These are phyloP conservation scores for Neocatenulostroma microsporum DNA, from an alignment of 2,329 filamentous ascomycete species.

Conservation along the genomic window DNA sequence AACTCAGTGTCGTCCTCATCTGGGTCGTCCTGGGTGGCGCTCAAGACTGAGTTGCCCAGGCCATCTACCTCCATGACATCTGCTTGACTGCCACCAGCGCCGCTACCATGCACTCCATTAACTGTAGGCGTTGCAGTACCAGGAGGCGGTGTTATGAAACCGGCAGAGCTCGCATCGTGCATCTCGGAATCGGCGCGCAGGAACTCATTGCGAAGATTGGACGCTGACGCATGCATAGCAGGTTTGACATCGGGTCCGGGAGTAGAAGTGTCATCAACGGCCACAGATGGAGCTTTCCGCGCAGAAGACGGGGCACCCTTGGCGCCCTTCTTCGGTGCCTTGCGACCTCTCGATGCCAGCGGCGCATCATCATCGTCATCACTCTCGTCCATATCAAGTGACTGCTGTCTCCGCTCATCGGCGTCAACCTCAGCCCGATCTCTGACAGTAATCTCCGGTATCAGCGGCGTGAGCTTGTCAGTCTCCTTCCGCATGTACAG, in stretches of 20 bases:
- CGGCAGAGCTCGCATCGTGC: constrained; percentile 67
- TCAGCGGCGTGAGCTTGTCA: constrained; percentile 89
- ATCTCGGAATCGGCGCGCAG: constrained; percentile 64
- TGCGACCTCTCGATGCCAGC: constrained; percentile 90
- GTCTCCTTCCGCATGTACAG: constrained; percentile 96
- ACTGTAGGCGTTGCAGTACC: constrained; percentile 68
- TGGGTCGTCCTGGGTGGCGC: constrained; percentile 62
- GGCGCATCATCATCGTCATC: constrained; percentile 54
- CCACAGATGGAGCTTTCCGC: constrained; percentile 39
- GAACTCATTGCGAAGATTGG: constrained; percentile 46
- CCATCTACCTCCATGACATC: constrained; percentile 86
- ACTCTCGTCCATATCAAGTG: constrained; percentile 79
- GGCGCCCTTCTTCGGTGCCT: constrained; percentile 71
- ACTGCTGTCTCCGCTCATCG: constrained; percentile 66
- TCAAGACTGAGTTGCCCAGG: constrained; percentile 55
- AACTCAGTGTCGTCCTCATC: constrained; percentile 86
- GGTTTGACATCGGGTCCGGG: constrained; percentile 70
- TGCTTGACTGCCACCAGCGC: constrained; percentile 57
- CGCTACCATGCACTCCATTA: constrained; percentile 57
- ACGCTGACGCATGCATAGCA: constrained; percentile 41
- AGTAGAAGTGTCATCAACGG: constrained; percentile 61
- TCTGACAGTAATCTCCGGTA: constrained; percentile 83
- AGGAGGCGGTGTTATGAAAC: constrained; percentile 67
- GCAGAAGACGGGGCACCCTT: constrained; percentile 44
- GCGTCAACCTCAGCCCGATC: constrained; percentile 87